Evolutionary conservation across 257 asterid species (phyloP).

Genomic region (Lycium ferocissimum): DNA sequence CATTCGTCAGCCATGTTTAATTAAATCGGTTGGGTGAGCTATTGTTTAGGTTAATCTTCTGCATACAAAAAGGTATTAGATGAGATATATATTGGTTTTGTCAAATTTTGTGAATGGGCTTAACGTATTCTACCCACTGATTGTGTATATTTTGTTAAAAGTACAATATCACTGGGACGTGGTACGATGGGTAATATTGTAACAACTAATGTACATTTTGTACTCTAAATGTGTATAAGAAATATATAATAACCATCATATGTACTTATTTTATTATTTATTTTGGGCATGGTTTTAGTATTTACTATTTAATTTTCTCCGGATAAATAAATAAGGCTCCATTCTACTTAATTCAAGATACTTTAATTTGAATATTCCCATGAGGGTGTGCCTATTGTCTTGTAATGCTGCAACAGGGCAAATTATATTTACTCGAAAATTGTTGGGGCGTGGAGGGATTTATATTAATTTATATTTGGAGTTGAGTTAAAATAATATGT

Average conservation of each 20-base stretch:
- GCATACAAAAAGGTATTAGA: too few species aligned
- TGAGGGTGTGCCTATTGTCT: constrained; percentile 3
- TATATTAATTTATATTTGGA: background rate
- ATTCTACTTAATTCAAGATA: too few species aligned
- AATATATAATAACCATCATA: background rate
- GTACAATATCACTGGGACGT: too few species aligned
- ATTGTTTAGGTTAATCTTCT: too few species aligned
- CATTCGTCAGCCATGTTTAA: too few species aligned
- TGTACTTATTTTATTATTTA: too few species aligned
- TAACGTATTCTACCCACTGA: too few species aligned
- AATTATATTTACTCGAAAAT: background rate
- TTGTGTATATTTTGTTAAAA: too few species aligned
- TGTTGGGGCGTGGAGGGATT: background rate
- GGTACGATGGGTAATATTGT: too few species aligned
- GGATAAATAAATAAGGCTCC: background rate
- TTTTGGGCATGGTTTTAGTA: background rate
- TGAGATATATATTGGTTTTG: too few species aligned
- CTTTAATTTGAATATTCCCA: background rate
- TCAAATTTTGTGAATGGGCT: too few species aligned
- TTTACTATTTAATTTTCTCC: background rate
- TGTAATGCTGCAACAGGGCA: background rate
- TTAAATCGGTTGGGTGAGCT: too few species aligned
- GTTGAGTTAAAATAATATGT: background rate
- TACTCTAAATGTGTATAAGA: background rate
- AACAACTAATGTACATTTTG: background rate